Evolutionary conservation across 108 stramenopile species (phyloP).

Genomic region (Bacterosira constricta): DNA sequence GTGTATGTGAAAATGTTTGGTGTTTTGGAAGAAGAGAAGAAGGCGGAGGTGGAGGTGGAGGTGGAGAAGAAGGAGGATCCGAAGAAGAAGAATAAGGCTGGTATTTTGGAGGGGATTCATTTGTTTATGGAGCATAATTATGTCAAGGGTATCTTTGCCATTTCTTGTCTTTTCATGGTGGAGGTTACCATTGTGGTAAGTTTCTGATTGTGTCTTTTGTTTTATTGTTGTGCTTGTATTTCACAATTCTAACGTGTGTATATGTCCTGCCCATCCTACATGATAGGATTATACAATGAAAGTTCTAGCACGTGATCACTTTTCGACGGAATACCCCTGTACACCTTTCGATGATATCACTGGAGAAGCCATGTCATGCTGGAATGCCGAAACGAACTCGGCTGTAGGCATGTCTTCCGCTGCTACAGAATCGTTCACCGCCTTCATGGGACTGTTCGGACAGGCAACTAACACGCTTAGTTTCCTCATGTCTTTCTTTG

Average conservation of each 20-base stretch:
- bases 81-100: conserved; percentile 76
- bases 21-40: conserved; percentile 11
- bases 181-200: conserved; percentile 92
- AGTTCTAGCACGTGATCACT: conserved; percentile 89
- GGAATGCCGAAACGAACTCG: conserved; percentile 59
- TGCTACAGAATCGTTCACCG: conserved; percentile 84
- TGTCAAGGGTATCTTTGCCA: conserved; percentile 97
- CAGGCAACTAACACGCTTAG: conserved; percentile 94
- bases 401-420: conserved; percentile 75
- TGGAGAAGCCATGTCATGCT: conserved; percentile 74
- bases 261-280: neutral
- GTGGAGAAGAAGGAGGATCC: conserved; percentile 48
- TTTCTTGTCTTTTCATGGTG: conserved; percentile 97
- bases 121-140: conserved; percentile 94
- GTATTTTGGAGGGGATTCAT: conserved; percentile 91
- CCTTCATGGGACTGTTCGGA: conserved; percentile 97
- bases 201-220: neutral
- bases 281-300: conserved; percentile 97
- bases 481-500: conserved; percentile 91
- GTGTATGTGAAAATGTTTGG: conserved; percentile 88
- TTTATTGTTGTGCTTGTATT: neutral
- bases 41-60: conserved; percentile 33
- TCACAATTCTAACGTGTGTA: neutral
- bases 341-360: conserved; percentile 30
- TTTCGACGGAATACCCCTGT: conserved; percentile 87